Percentiles rank a stretch among this genome's conserved stretches.
Conservation (phyloP, 208 protist species). For the Trypanosoma conorhini region DNA sequence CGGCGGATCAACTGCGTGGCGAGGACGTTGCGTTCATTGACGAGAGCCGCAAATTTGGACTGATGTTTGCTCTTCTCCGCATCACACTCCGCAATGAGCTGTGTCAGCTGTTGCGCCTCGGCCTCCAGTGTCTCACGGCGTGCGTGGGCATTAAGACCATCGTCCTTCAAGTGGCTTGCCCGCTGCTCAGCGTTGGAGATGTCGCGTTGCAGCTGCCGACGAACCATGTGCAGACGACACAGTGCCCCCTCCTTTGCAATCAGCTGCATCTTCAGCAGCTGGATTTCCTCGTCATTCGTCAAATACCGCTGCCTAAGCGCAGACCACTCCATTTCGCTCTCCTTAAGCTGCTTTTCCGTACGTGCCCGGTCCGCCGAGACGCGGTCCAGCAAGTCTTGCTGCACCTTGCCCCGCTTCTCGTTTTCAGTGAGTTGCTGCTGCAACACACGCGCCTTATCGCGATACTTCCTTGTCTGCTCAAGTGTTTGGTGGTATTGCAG, state of each 20-base stretch:
- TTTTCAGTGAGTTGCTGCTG: conserved; percentile 88
- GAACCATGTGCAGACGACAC: conserved; percentile 78
- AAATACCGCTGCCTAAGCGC: conserved; percentile 95
- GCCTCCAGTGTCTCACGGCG: conserved; percentile 61
- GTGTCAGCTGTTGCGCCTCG: conserved; percentile 92
- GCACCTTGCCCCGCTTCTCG: conserved; percentile 95
- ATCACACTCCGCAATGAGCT: conserved; percentile 96
- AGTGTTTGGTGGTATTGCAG: conserved; percentile 91
- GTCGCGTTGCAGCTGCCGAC: conserved; percentile 78
- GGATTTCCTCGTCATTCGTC: conserved; percentile 94
- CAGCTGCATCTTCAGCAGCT: conserved; percentile 95
- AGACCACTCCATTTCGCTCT: conserved; percentile 94
- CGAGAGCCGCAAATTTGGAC: conserved; percentile 92
- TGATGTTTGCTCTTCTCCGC: conserved; percentile 84
- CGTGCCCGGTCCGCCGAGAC: conserved; percentile 96
- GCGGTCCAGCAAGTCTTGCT: conserved; percentile 96
- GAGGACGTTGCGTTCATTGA: conserved; percentile 97
- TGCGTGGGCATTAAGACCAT: conserved; percentile 48
- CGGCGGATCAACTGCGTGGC: conserved; percentile 96
- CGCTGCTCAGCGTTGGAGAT: conserved; percentile 82
- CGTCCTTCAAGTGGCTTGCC: conserved; percentile 65
- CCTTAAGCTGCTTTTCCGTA: conserved; percentile 96
- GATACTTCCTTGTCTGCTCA: conserved; percentile 91
- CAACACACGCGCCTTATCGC: conserved; percentile 81
- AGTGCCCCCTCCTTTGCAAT: conserved; percentile 92